phyloP scores from a whole-genome alignment of 1,284 basidiomycete genomes.

The Heterobasidion irregulare region DNA sequence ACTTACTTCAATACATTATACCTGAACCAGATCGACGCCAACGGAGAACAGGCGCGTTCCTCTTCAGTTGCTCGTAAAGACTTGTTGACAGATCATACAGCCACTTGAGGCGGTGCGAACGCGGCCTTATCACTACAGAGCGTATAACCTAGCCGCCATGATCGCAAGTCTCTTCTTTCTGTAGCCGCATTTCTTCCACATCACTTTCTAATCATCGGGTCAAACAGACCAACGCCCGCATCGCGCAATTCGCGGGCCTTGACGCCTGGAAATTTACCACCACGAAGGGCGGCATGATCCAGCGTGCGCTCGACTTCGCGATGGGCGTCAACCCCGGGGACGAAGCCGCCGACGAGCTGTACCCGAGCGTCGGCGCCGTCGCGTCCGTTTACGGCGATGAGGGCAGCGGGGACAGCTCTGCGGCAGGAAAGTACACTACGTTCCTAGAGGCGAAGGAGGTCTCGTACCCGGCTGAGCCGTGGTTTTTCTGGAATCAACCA shows the following conservation, averaged over 20 bases:
- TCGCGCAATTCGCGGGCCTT: slow-evolving; percentile 35
- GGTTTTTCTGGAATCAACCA: slow-evolving; percentile 49
- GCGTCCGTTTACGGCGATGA: slow-evolving; percentile 48
- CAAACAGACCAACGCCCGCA: slow-evolving; percentile 45
- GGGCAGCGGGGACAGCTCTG: slow-evolving; percentile 4
- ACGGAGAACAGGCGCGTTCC: slow-evolving; percentile 27
- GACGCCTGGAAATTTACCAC: slow-evolving; percentile 42
- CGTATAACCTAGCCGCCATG: slow-evolving; percentile 38
- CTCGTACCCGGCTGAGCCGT: slow-evolving; percentile 34
- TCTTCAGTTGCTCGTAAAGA: not conserved
- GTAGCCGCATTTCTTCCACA: not conserved
- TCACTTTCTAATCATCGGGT: not conserved
- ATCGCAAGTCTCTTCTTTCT: slow-evolving; percentile 5
- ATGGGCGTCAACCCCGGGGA: slow-evolving; percentile 31
- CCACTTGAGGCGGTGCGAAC: slow-evolving; percentile 34
- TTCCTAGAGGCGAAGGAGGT: slow-evolving; percentile 29
- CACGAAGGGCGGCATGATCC: slow-evolving; percentile 39
- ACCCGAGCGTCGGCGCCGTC: slow-evolving; percentile 41
- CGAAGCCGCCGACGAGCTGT: slow-evolving; percentile 35
- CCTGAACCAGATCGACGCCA: slow-evolving; percentile 26
- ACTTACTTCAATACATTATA: slow-evolving; percentile 28
- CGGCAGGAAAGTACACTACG: slow-evolving; percentile 33
- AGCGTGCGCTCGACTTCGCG: slow-evolving; percentile 47
- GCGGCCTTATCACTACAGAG: slow-evolving; percentile 48
- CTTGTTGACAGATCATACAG: not conserved